phyloP scores from a whole-genome alignment of 2,329 filamentous ascomycete species.

The Calonectria honghensis region DNA sequence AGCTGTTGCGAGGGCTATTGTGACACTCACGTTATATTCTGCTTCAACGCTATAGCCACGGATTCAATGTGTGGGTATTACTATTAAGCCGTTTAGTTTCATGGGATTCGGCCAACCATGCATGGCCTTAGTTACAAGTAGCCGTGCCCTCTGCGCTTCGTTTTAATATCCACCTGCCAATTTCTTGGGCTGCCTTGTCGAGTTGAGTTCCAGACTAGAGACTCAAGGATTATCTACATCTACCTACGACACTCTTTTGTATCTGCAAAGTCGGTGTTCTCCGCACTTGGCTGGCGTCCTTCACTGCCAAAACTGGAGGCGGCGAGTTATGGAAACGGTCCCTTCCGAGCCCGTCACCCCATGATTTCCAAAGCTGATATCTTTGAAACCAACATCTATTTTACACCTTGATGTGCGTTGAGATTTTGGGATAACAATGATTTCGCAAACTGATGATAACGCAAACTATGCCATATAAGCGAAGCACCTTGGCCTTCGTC shows the following conservation, averaged over 20 bases:
- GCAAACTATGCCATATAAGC: not conserved
- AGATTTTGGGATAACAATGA: not conserved
- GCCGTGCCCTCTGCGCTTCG: not conserved
- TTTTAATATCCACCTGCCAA: not conserved
- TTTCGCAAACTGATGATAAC: not conserved
- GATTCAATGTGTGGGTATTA: not conserved
- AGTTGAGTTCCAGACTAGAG: not conserved
- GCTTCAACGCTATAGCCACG: not conserved
- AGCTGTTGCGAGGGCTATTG: too few species aligned
- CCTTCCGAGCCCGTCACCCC: not conserved
- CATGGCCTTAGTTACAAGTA: not conserved
- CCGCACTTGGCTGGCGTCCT: not conserved
- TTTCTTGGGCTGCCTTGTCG: not conserved
- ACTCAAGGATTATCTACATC: not conserved
- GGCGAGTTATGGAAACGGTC: not conserved
- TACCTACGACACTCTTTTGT: not conserved
- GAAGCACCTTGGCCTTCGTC: not conserved
- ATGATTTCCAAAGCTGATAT: not conserved
- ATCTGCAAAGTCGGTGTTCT: not conserved
- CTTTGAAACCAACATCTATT: not conserved
- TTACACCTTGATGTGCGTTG: not conserved
- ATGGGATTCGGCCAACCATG: not conserved
- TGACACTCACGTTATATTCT: too few species aligned
- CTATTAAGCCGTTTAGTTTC: not conserved
- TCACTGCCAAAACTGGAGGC: not conserved